phyloP scores from a whole-genome alignment of 2,329 filamentous ascomycete genomes.

The Aspergillus costaricaensis region DNA sequence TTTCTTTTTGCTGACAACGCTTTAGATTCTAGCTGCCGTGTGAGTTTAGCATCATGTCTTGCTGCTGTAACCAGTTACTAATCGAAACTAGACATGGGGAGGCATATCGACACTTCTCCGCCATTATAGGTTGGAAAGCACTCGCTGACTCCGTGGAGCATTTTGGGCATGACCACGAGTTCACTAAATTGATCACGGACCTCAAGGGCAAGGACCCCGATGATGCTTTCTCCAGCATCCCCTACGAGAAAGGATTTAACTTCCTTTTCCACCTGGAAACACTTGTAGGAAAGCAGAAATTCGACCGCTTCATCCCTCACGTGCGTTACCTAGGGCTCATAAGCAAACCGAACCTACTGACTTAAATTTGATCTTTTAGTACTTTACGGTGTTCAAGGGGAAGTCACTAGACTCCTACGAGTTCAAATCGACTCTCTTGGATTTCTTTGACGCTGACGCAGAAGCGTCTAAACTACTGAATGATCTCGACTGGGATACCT shows the following conservation, averaged over 20 bases:
- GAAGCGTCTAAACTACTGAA: slow-evolving; percentile 63
- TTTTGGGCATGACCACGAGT: slow-evolving; percentile 82
- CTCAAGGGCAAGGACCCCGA: slow-evolving; percentile 91
- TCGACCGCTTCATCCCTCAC: slow-evolving; percentile 92
- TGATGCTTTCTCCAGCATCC: slow-evolving; percentile 88
- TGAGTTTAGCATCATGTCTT: slow-evolving; percentile 23
- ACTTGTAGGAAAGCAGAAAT: slow-evolving; percentile 79
- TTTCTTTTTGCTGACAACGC: slow-evolving; percentile 18
- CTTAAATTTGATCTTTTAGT: slow-evolving; percentile 44
- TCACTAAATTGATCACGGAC: slow-evolving; percentile 85
- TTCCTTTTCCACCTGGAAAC: slow-evolving; percentile 91
- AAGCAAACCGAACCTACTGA: not conserved
- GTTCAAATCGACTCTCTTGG: slow-evolving; percentile 83
- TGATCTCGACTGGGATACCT: slow-evolving; percentile 82
- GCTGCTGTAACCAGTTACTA: not conserved
- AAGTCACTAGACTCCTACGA: slow-evolving; percentile 92
- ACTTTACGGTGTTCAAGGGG: slow-evolving; percentile 81
- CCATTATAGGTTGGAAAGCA: slow-evolving; percentile 94
- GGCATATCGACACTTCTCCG: slow-evolving; percentile 84
- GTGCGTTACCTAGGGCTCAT: slow-evolving; percentile 29
- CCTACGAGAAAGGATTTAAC: slow-evolving; percentile 96
- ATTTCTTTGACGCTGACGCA: slow-evolving; percentile 75
- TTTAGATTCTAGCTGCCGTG: slow-evolving; percentile 45
- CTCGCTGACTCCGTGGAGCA: slow-evolving; percentile 77
- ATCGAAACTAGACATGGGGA: slow-evolving; percentile 67